Conservation (phyloP, 495 filamentous ascomycete genomes). For the Aspergillus sparsus region DNA sequence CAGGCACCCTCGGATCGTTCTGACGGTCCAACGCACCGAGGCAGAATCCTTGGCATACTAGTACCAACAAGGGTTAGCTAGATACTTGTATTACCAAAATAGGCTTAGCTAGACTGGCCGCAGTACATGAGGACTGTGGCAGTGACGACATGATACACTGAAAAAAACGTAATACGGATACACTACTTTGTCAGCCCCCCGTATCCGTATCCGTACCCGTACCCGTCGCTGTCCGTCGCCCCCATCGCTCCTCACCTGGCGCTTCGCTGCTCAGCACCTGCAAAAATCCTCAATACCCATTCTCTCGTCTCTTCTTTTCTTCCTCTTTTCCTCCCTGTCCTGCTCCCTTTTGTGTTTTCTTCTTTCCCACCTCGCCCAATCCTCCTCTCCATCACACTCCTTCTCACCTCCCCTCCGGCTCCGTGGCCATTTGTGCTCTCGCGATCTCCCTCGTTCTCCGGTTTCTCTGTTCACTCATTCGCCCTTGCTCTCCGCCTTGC, state of each 20-base stretch:
- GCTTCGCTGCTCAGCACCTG: constrained; percentile 26
- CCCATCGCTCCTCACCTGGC: constrained; percentile 23
- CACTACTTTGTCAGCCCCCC: constrained; percentile 8
- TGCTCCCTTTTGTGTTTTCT: constrained; percentile 24
- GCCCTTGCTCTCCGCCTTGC: constrained; percentile 37
- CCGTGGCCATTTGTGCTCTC: constrained; percentile 29
- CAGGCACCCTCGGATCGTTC: constrained; percentile 14
- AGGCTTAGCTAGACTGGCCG: neutral
- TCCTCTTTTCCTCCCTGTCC: constrained; percentile 17
- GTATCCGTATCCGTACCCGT: constrained; percentile 17
- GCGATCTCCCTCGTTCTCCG: constrained; percentile 26
- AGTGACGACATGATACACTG: constrained; percentile 25
- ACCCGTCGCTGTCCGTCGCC: constrained; percentile 29
- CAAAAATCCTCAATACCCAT: constrained; percentile 27
- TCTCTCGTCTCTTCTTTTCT: constrained; percentile 14
- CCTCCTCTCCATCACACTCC: constrained; percentile 21
- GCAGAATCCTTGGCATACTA: constrained; percentile 2
- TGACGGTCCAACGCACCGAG: constrained; percentile 6
- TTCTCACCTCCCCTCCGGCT: constrained; percentile 24
- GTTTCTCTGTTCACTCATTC: constrained; percentile 22
- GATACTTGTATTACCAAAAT: constrained; percentile 3
- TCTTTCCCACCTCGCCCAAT: constrained; percentile 18
- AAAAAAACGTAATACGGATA: constrained; percentile 28
- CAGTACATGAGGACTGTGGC: constrained; percentile 6
- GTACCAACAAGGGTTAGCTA: neutral